Percentiles rank a stretch among this genome's conserved stretches.
Evolutionary conservation across 768 basidiomycete genomes (phyloP).

Genomic region (Lactifluus hygrophoroides): DNA sequence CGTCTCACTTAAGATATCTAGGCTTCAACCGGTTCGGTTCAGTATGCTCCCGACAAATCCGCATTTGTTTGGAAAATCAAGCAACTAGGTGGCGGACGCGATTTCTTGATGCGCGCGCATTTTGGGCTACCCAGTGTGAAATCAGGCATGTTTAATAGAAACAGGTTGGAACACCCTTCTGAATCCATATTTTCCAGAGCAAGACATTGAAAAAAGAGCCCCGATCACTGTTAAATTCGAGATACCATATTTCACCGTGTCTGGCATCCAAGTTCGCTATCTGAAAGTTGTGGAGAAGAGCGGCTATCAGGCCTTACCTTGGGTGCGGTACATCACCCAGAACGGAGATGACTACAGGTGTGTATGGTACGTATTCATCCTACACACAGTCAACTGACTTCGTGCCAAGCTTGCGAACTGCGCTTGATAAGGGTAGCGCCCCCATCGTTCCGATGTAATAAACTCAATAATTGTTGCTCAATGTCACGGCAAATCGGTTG

Average conservation of each 20-base stretch:
- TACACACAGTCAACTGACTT: neutral
- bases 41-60: conserved; percentile 96
- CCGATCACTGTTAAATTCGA: conserved; percentile 98
- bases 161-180: neutral
- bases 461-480: neutral
- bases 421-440: conserved; percentile 63
- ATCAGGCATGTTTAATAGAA: conserved; percentile 51
- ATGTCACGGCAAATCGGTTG: neutral
- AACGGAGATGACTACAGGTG: conserved; percentile 90
- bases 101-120: conserved; percentile 97
- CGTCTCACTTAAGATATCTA: conserved; percentile 26
- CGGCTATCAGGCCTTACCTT: conserved; percentile 91
- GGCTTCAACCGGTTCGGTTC: conserved; percentile 93
- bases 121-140: conserved; percentile 93
- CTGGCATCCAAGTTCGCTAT: conserved; percentile 95
- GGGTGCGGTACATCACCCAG: conserved; percentile 92
- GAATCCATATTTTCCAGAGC: conserved; percentile 31
- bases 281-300: conserved; percentile 98
- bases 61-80: conserved; percentile 99
- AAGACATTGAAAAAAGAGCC: conserved; percentile 80
- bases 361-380: conserved; percentile 15
- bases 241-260: conserved; percentile 98
- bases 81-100: conserved; percentile 89
- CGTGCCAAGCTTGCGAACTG: conserved; percentile 52
- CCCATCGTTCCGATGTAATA: conserved; percentile 44